phyloP scores from a whole-genome alignment of 768 basidiomycete genomes.

The Galerina sulciceps region DNA sequence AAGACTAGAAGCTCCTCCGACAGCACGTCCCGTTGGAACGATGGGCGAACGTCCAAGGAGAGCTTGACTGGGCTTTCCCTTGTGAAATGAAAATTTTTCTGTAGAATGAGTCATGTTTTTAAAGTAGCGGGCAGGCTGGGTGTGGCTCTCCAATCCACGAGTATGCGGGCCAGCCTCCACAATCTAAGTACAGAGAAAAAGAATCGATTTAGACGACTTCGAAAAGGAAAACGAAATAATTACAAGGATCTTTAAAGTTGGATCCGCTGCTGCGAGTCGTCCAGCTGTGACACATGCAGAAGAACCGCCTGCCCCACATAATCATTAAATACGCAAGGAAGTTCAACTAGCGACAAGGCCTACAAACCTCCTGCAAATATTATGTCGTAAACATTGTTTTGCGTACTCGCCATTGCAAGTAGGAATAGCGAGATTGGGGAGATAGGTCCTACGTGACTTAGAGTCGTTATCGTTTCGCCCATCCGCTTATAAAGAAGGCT shows the following conservation, averaged over 20 bases:
- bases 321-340: not conserved
- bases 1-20: slow-evolving; percentile 68
- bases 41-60: slow-evolving; percentile 47
- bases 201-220: not conserved
- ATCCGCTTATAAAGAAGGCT: too few species aligned
- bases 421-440: not conserved
- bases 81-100: slow-evolving; percentile 48
- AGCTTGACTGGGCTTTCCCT: slow-evolving; percentile 44
- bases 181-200: slow-evolving; percentile 34
- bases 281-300: slow-evolving; percentile 59
- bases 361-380: slow-evolving; percentile 60
- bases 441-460: not conserved
- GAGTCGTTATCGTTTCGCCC: not conserved
- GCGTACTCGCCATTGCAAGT: not conserved
- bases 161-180: slow-evolving; percentile 64
- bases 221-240: not conserved
- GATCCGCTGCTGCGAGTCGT: slow-evolving; percentile 56
- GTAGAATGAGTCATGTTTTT: slow-evolving; percentile 39
- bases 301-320: slow-evolving; percentile 46
- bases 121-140: slow-evolving; percentile 57
- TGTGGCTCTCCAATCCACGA: slow-evolving; percentile 45
- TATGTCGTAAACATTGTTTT: slow-evolving; percentile 40
- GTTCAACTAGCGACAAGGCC: too few species aligned
- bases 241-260: slow-evolving; percentile 57
- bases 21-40: slow-evolving; percentile 48